Percentiles rank a stretch among this genome's conserved stretches.
Conservation (phyloP, 768 basidiomycete genomes). For the Boletus rubroflammeus region DNA sequence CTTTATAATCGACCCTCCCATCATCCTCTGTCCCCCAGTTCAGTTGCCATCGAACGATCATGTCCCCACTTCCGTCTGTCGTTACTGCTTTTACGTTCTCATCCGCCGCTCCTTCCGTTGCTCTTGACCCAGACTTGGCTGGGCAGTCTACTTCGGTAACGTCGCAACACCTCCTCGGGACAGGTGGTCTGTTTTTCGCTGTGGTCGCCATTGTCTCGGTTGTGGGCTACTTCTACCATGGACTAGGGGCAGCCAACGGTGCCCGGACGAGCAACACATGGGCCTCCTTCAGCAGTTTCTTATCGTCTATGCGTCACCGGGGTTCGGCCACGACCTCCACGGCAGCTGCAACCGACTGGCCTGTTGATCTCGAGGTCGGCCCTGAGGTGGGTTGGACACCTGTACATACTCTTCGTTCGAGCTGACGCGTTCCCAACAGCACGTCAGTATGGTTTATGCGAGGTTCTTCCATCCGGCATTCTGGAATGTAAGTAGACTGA, state of each 20-base stretch:
- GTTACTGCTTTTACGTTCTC: slow-evolving; percentile 3
- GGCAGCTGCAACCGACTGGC: not conserved
- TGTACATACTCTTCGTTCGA: not conserved
- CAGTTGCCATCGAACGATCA: slow-evolving; percentile 3
- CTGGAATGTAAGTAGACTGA: slow-evolving; percentile 14
- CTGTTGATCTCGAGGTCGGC: slow-evolving; percentile 8
- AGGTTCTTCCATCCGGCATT: slow-evolving; percentile 19
- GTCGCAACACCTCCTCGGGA: slow-evolving; percentile 2
- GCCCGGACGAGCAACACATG: not conserved
- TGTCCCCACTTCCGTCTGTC: slow-evolving; percentile 19
- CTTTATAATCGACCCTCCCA: slow-evolving; percentile 4
- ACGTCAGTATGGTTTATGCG: slow-evolving; percentile 22
- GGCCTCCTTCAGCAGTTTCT: slow-evolving; percentile 2
- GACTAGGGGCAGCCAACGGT: not conserved
- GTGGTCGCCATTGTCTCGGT: slow-evolving; percentile 11
- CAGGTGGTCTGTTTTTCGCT: slow-evolving; percentile 17
- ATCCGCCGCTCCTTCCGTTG: not conserved
- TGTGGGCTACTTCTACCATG: slow-evolving; percentile 14
- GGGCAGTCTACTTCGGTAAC: not conserved
- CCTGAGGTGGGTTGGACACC: slow-evolving; percentile 1
- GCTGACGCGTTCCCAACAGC: slow-evolving; percentile 1
- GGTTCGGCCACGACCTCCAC: not conserved
- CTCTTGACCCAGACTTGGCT: not conserved
- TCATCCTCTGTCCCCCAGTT: not conserved
- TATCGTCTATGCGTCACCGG: slow-evolving; percentile 7